Base-by-base conservation (phyloP, 768 basidiomycete genomes). In the Phylloporus scabripes region DNA sequence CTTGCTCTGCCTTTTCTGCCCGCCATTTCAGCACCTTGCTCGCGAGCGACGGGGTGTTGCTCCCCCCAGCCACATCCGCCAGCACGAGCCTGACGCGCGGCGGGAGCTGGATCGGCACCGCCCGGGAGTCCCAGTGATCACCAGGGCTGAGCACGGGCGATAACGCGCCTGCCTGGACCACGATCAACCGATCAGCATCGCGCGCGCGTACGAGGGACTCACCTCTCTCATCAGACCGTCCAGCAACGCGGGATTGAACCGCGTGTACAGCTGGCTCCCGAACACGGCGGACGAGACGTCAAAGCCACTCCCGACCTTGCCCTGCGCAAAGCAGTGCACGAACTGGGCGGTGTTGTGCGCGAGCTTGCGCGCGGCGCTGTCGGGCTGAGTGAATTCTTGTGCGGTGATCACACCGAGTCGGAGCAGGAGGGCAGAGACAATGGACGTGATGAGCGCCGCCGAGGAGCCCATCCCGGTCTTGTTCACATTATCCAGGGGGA, bases 391-490 rank as follows among this genome's bases (percentile, higher is more conserved):
- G 18, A 88, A 74, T 5, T 79, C 73, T 37, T 73, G 65, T 26
- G 63, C 49, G 15, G 81, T 67, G 55, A 94, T 79, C 48, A 83
- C 74, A 31, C 71, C 68, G 52, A 92, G 75, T 59, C 91, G 90
- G 23, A 92, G 70, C 23, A 97, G 79, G 29, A 99, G 77, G 2
- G 83, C 85, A 38, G 90, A 83, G 44, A 92, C 87, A 51, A 98
- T 80, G 38, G 95, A 95, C 2, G 96, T 97, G 65, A 97, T 96
- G 54, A 99, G 79, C 0, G 96, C 92, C 5, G 96, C 96, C 3
- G 93, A 96, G 6, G 94, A 97, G 34, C 96, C 96, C 42, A 98
- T 81, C 8, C 96, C 96, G 0, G 96, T 98, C 72, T 99, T 99
- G 77, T 97, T 93, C n/a, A 95, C 94, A 43, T 89, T 72, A 0